These are phyloP conservation scores for Immersiporthe knoxdaviesiana DNA, from an alignment of 2,329 filamentous ascomycete species.

Conservation along the genomic window DNA sequence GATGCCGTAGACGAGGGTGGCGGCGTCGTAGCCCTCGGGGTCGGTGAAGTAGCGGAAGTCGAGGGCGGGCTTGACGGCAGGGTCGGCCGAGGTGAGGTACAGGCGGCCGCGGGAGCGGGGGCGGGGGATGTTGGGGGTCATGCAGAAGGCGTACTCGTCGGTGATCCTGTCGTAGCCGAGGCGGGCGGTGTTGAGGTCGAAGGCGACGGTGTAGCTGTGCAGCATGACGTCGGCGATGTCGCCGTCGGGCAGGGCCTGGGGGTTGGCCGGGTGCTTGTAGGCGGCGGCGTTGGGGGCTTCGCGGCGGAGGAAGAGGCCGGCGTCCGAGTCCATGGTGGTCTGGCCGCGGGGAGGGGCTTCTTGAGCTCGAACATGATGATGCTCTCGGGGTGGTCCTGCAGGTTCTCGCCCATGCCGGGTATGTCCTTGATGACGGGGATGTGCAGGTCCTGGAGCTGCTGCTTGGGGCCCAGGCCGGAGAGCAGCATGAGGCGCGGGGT, in stretches of 20 bases:
- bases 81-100: conserved; percentile 77
- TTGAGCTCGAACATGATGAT: conserved; percentile 77
- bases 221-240: conserved; percentile 88
- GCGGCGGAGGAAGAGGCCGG: conserved; percentile 84
- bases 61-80: conserved; percentile 76
- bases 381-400: conserved; percentile 63
- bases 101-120: conserved; percentile 77
- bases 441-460: conserved; percentile 56
- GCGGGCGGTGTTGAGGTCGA: conserved; percentile 81
- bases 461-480: conserved; percentile 59
- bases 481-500: conserved; percentile 68
- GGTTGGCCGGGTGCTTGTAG: conserved; percentile 51
- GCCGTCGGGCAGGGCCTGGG: conserved; percentile 62
- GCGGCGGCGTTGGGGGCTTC: conserved; percentile 70
- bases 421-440: conserved; percentile 61
- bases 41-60: conserved; percentile 93
- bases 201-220: conserved; percentile 69
- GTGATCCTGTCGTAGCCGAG: conserved; percentile 68
- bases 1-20: conserved; percentile 77
- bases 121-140: conserved; percentile 89
- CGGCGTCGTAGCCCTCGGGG: conserved; percentile 81
- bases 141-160: conserved; percentile 85
- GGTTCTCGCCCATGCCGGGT: conserved; percentile 63
- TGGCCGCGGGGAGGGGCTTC: conserved; percentile 75
- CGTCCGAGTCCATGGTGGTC: conserved; percentile 90